Evolutionary conservation across 306 rosid genomes (phyloP).

Genomic region (Coriaria nepalensis): DNA sequence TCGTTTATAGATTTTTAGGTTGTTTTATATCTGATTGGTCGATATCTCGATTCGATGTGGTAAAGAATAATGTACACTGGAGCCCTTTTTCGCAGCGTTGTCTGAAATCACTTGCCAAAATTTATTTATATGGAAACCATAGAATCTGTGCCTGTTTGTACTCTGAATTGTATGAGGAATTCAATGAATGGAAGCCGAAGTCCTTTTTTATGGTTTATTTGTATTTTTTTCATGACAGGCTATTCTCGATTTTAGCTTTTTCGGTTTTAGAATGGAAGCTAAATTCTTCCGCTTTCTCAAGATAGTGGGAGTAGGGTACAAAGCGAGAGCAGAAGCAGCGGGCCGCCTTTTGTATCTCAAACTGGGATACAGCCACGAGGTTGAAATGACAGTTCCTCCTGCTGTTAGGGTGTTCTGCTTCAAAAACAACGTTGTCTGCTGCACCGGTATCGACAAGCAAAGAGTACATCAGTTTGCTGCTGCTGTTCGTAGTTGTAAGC

Average conservation of each 20-base stretch:
- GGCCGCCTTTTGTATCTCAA: conserved; percentile 63
- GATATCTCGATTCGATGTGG: too few relatives aligned
- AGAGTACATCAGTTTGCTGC: conserved; percentile 87
- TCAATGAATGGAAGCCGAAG: too few relatives aligned
- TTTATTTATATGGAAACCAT: too few relatives aligned
- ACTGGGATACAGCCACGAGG: conserved; percentile 85
- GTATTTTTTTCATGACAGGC: conserved; percentile 1
- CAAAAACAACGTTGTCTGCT: conserved; percentile 79
- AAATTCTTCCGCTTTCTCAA: conserved; percentile 61
- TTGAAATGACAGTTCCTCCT: conserved; percentile 59
- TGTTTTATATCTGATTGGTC: too few relatives aligned
- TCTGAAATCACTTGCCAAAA: too few relatives aligned
- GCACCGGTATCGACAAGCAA: conserved; percentile 76
- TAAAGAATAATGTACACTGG: too few relatives aligned
- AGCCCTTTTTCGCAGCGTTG: too few relatives aligned
- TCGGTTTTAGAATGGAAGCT: conserved; percentile 36
- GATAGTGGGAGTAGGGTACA: conserved; percentile 88
- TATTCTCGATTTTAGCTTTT: background rate
- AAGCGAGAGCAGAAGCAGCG: conserved; percentile 74
- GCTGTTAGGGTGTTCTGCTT: conserved; percentile 85
- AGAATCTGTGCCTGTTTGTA: too few relatives aligned
- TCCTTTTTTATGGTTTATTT: too few relatives aligned
- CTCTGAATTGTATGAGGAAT: too few relatives aligned
- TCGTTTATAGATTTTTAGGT: too few relatives aligned
- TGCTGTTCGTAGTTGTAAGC: conserved; percentile 66